Base-by-base conservation (phyloP, 305 asterid species). In the Ruellia speciosa region DNA sequence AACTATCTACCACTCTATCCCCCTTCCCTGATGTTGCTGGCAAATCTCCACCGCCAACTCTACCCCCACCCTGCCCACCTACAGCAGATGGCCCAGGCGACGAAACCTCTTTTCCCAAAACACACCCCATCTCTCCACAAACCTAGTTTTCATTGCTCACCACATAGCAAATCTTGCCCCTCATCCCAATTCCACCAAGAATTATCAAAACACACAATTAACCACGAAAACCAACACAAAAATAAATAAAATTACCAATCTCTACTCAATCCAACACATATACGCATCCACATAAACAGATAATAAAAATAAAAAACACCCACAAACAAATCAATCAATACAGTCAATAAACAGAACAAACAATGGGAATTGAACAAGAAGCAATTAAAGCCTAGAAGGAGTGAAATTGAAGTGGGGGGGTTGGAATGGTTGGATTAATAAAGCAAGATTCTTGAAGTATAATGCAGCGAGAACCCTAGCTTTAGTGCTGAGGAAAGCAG, bases 91-190 rank as follows among this genome's bases (percentile, higher is more conserved):
- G 71, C 37, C 84, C 78, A 13, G 94, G 70, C 48, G 88, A 82
- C 24, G 86, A 72, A 70, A 74, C 64, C 72, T 78, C 89, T 75
- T 75, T 88, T 55, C 95, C 94, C 62, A 88, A 86, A 18, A 77
- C 95, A 72, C 97, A 88, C 59, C 97, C 97, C 97, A 86, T 88
- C 54, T 70, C 59, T 69, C 72, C 59, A 45, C 45, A 59, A 76
- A 68, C 50, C 76, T 72, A 80, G 57, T 66, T 69, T 80, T 83
- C 94, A 81, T 86, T 68, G 77, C 87, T 81, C 88, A 83, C 70
- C 72, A 51, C 79, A 75, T 65, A 70, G 50, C 72, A 52, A 72
- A 54, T 12, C 56, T 56, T 11, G 60, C 57, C 57, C 72, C 76
- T 78, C 84, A 68, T 70, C 49, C 77, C 70, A 67, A 60, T 54